These are phyloP conservation scores for Dendrocalamus latiflorus DNA, from an alignment of 202 grass and related monocot species.

Conservation along the genomic window DNA sequence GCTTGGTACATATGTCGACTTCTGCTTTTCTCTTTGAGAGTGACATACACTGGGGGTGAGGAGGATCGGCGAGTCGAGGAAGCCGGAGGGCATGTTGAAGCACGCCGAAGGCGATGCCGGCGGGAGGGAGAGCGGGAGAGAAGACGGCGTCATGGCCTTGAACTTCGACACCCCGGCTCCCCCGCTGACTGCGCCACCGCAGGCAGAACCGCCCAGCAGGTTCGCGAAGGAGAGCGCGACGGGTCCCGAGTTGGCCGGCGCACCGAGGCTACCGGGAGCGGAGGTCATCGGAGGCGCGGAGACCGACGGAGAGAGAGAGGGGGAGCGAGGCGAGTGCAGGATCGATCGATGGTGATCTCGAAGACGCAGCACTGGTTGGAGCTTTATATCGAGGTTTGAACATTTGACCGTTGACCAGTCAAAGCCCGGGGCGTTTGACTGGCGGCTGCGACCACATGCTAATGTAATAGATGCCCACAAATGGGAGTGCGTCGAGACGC, in stretches of 20 bases:
- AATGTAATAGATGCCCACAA: background rate
- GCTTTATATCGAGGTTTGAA: slow-evolving; percentile 52
- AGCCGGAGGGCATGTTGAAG: slow-evolving; percentile 49
- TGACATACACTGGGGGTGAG: slow-evolving; percentile 48
- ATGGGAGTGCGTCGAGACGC: background rate
- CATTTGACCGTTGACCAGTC: slow-evolving; percentile 81
- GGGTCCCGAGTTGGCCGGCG: slow-evolving; percentile 37
- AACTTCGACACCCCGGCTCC: slow-evolving; percentile 16
- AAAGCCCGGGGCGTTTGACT: slow-evolving; percentile 49
- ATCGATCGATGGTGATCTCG: slow-evolving; percentile 11
- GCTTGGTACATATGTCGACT: background rate
- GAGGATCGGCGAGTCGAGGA: slow-evolving; percentile 72
- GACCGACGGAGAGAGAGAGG: background rate
- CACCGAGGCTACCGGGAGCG: slow-evolving; percentile 37
- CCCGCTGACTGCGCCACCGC: background rate
- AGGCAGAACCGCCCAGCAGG: background rate
- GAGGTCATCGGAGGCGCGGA: slow-evolving; percentile 35
- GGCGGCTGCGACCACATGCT: slow-evolving; percentile 27
- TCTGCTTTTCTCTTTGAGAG: background rate
- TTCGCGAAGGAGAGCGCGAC: slow-evolving; percentile 35
- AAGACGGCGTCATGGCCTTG: slow-evolving; percentile 44
- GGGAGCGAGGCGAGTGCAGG: background rate
- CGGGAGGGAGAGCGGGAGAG: slow-evolving; percentile 35
- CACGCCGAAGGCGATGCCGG: slow-evolving; percentile 59
- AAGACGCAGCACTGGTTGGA: background rate